Base-by-base conservation (phyloP, 768 basidiomycete species). In the Kwoniella bestiolae region DNA sequence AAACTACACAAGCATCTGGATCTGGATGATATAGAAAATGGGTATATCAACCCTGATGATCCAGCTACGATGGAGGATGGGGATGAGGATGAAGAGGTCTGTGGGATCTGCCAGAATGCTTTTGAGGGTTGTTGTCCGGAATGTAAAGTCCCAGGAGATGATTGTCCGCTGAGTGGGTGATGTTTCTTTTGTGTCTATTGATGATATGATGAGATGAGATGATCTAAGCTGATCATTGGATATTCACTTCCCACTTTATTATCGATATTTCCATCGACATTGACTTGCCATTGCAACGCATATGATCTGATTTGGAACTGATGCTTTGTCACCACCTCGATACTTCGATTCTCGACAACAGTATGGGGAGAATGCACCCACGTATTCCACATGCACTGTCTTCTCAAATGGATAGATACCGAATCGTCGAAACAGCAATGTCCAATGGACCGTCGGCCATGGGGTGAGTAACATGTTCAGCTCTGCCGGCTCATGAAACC, bases 301-400 rank as follows among this genome's bases (percentile, higher is more conserved):
- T n/a, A n/a, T 41, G 38, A 18, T 14, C 18, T 2, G 38, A 41
- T 11, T 41, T 18, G 18, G 18, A 2, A 18, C 38, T 41, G 38
- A 41, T 41, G 38, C 0, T 41, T 14, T 14, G 38, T n/a, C n/a
- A n/a, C n/a, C n/a, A n/a, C n/a, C n/a, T n/a, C n/a, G n/a, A n/a
- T n/a, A 38, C 21, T n/a, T 28, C 29, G 16, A 38, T 25, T 9
- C 14, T 25, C 53, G 18, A 38, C 46, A 35, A n/a, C 69, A 98
- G 95, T 98, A 59, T 98, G 94, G 92, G 96, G 96, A 34, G 89
- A 96, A 82, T 99, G 95, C 77, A 92, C 88, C 5, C 96, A 98
- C 79, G 88, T 96, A 63, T 99, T 98, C 77, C 96, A 99, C 79
- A 94, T 97, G 92, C 95, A 99, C 80, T 98, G 95, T 82, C 83